Evolutionary conservation across 2,329 filamentous ascomycete genomes (phyloP).

Genomic region (Ceratocystis diversiconidia): DNA sequence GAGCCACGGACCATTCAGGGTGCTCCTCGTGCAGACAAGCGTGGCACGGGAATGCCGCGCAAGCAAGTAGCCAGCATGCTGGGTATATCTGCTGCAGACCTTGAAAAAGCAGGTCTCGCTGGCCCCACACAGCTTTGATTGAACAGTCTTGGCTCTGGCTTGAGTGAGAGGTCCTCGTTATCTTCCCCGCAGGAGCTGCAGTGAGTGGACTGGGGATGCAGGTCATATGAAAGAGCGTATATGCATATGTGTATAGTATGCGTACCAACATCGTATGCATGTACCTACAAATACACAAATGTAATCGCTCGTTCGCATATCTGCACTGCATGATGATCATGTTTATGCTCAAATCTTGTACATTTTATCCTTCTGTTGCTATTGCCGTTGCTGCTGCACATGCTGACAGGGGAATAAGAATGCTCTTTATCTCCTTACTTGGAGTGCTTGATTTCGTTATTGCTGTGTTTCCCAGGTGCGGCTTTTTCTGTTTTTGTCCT

Average conservation of each 20-base stretch:
- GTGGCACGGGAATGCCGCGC: slow-evolving; percentile 36
- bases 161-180: background rate
- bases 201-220: background rate
- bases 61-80: slow-evolving; percentile 43
- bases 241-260: background rate
- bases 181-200: background rate
- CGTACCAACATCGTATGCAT: background rate
- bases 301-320: background rate
- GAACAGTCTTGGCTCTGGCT: background rate
- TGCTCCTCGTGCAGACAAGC: slow-evolving; percentile 50
- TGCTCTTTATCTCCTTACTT: background rate
- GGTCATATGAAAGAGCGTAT: background rate
- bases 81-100: slow-evolving; percentile 28
- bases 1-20: slow-evolving; percentile 84
- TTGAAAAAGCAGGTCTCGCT: slow-evolving; percentile 16
- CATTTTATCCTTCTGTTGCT: background rate
- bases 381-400: background rate
- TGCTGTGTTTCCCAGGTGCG: background rate
- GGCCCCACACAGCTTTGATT: slow-evolving; percentile 9
- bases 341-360: background rate
- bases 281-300: background rate
- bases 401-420: background rate
- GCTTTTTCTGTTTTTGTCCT: background rate
- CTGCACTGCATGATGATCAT: background rate
- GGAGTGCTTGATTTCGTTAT: slow-evolving; percentile 16